These are phyloP conservation scores for Colletotrichum tabaci DNA, from an alignment of 2,329 filamentous ascomycete genomes.

Conservation along the genomic window DNA sequence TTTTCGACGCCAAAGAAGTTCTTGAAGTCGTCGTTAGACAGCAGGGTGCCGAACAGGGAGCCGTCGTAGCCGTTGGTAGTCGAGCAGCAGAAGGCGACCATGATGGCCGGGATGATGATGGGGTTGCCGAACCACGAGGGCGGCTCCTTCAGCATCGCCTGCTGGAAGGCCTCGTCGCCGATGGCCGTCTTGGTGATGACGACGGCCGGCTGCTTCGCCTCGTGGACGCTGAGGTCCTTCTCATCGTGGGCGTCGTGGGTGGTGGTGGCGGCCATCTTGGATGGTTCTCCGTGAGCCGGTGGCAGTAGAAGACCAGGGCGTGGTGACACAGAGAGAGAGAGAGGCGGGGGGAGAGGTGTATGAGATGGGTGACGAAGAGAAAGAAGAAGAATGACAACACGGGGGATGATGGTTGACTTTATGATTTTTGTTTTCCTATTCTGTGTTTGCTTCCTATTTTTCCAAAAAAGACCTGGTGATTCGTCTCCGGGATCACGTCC, in stretches of 20 bases:
- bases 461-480: too few species aligned
- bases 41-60: constrained; percentile 66
- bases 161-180: constrained; percentile 44
- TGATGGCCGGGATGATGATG: constrained; percentile 45
- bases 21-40: constrained; percentile 67
- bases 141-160: constrained; percentile 50
- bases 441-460: too few species aligned
- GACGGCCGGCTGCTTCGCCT: constrained; percentile 16
- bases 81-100: constrained; percentile 49
- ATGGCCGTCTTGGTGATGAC: constrained; percentile 19
- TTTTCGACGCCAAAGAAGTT: constrained; percentile 63
- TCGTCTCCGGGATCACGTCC: too few species aligned
- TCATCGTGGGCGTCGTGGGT: constrained; percentile 8
- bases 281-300: neutral
- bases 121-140: constrained; percentile 43
- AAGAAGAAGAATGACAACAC: neutral
- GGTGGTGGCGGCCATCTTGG: constrained; percentile 18
- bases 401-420: neutral
- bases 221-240: constrained; percentile 7
- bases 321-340: too few species aligned
- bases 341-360: neutral
- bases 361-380: neutral
- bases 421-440: neutral
- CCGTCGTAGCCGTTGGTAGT: constrained; percentile 60
- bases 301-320: neutral